Percentiles rank a stretch among this genome's conserved stretches.
Evolutionary conservation across 2,329 filamentous ascomycete species (phyloP).

Genomic region (Mariannaea sp.): DNA sequence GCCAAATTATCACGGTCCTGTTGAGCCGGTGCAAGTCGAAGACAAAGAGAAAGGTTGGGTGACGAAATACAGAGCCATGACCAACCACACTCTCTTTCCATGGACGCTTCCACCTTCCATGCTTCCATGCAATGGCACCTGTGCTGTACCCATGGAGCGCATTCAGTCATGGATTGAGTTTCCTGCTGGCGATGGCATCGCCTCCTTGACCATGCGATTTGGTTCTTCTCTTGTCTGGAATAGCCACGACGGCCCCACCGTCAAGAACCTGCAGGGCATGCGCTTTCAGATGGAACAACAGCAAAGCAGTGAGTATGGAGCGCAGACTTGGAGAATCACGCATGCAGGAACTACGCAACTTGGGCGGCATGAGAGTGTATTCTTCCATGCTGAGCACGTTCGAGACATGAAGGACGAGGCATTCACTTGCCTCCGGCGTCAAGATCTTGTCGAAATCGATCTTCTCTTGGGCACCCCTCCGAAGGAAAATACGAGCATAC

Average conservation of each 20-base stretch:
- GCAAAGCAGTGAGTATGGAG: slow-evolving; percentile 46
- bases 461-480: slow-evolving; percentile 50
- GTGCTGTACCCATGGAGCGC: slow-evolving; percentile 70
- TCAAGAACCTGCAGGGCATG: slow-evolving; percentile 60
- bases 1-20: slow-evolving; percentile 62
- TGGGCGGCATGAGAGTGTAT: slow-evolving; percentile 85
- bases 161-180: slow-evolving; percentile 72
- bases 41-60: slow-evolving; percentile 52
- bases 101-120: slow-evolving; percentile 85
- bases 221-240: slow-evolving; percentile 44
- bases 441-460: slow-evolving; percentile 74
- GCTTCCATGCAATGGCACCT: slow-evolving; percentile 78
- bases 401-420: slow-evolving; percentile 80
- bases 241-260: slow-evolving; percentile 48
- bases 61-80: slow-evolving; percentile 55
- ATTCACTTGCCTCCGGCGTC: slow-evolving; percentile 78
- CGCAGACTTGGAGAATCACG: slow-evolving; percentile 70
- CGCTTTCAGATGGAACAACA: slow-evolving; percentile 72
- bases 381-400: slow-evolving; percentile 76
- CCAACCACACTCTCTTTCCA: slow-evolving; percentile 85
- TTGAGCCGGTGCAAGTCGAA: slow-evolving; percentile 47
- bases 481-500: slow-evolving; percentile 35
- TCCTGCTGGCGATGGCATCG: slow-evolving; percentile 50
- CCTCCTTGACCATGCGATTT: slow-evolving; percentile 41
- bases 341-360: slow-evolving; percentile 81